These are phyloP conservation scores for Lichina pygmaea DNA, from an alignment of 495 filamentous ascomycete genomes.

Conservation along the genomic window DNA sequence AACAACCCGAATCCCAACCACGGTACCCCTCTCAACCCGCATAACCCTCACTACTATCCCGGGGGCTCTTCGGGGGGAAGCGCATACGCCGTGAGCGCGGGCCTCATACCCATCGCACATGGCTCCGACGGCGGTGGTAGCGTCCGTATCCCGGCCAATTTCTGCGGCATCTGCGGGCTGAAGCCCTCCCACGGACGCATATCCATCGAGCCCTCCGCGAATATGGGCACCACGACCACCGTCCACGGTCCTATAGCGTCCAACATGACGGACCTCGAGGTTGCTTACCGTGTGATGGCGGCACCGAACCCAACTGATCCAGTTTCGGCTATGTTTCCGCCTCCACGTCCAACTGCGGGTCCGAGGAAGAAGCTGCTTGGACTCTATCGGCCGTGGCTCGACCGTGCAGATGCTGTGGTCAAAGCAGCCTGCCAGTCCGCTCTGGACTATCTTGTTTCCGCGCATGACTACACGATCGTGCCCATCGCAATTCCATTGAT, in stretches of 20 bases:
- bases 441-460: slow-evolving; percentile 29
- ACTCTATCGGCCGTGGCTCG: slow-evolving; percentile 50
- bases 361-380: slow-evolving; percentile 29
- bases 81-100: slow-evolving; percentile 48
- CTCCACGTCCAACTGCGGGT: slow-evolving; percentile 13
- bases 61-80: slow-evolving; percentile 75
- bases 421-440: slow-evolving; percentile 27
- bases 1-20: slow-evolving; percentile 38
- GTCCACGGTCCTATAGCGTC: slow-evolving; percentile 54
- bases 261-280: slow-evolving; percentile 55
- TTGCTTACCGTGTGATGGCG: slow-evolving; percentile 54
- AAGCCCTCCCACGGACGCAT: slow-evolving; percentile 64
- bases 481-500: slow-evolving; percentile 54
- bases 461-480: slow-evolving; percentile 36
- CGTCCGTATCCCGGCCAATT: slow-evolving; percentile 55
- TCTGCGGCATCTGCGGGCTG: slow-evolving; percentile 70
- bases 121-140: slow-evolving; percentile 76
- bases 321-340: slow-evolving; percentile 19
- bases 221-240: slow-evolving; percentile 31
- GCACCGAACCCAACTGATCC: slow-evolving; percentile 35
- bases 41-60: slow-evolving; percentile 55
- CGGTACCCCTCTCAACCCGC: slow-evolving; percentile 66
- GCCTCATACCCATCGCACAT: slow-evolving; percentile 55
- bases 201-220: slow-evolving; percentile 29
- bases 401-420: slow-evolving; percentile 35